Conservation (phyloP, 768 basidiomycete species). For the Crepidotus variabilis region DNA sequence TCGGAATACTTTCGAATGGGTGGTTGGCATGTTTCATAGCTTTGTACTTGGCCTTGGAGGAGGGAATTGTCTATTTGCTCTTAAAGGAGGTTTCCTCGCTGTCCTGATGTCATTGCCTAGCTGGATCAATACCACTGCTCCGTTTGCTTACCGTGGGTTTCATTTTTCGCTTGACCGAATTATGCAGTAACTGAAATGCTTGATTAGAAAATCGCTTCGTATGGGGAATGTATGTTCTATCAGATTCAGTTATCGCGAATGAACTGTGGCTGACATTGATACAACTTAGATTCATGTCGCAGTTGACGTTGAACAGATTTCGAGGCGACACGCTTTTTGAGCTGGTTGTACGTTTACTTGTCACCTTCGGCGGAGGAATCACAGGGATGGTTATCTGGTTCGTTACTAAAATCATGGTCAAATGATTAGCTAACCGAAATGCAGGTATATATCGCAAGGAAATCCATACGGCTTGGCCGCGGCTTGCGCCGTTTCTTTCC, state of each 20-base stretch:
- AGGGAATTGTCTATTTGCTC: conserved; percentile 64
- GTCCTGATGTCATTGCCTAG: conserved; percentile 55
- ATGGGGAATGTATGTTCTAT: conserved; percentile 62
- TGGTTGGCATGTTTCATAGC: conserved; percentile 44
- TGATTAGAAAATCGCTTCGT: conserved; percentile 55
- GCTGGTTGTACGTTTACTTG: conserved; percentile 53
- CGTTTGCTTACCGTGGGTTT: conserved; percentile 29
- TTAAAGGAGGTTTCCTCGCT: conserved; percentile 69
- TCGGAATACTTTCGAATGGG: conserved; percentile 48
- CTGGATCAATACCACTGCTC: conserved; percentile 50
- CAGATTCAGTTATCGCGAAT: neutral
- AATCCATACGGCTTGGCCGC: conserved; percentile 71
- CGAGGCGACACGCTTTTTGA: conserved; percentile 74
- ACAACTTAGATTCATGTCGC: conserved; percentile 61
- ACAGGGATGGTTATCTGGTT: conserved; percentile 68
- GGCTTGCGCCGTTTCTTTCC: conserved; percentile 64
- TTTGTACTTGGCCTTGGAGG: conserved; percentile 35
- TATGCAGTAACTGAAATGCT: conserved; percentile 1
- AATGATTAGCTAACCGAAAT: neutral
- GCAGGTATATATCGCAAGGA: conserved; percentile 67
- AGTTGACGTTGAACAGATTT: conserved; percentile 69
- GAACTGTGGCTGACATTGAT: neutral
- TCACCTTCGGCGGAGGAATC: conserved; percentile 64
- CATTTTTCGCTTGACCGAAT: neutral
- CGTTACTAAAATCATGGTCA: conserved; percentile 8